A percentile compares a stretch with the other conserved stretches of the same genome.
Evolutionary conservation across 305 asterid genomes (phyloP).

Genomic region (Solanum hybrid): DNA sequence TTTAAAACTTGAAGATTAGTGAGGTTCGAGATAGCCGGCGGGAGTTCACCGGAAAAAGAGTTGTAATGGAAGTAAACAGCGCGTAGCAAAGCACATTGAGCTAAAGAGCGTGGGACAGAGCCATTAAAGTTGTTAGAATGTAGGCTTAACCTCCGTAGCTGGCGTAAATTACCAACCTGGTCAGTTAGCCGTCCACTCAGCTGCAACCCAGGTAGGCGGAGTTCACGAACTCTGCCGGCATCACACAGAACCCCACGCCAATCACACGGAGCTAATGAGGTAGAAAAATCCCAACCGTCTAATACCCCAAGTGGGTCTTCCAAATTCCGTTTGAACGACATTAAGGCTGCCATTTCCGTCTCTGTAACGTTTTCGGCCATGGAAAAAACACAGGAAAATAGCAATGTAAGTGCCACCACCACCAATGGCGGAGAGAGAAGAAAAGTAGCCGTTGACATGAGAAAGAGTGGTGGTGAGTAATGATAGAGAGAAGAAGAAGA

Average conservation of each 20-base stretch:
- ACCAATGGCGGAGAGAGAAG: conserved; percentile 12
- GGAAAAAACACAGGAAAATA: conserved; percentile 14
- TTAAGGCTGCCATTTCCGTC: conserved; percentile 39
- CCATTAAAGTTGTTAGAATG: conserved; percentile 60
- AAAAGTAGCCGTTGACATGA: conserved; percentile 45
- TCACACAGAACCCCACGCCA: conserved; percentile 68
- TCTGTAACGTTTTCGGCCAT: conserved; percentile 11
- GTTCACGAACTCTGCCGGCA: conserved; percentile 48
- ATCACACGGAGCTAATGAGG: conserved; percentile 68
- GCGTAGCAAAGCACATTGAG: conserved; percentile 49
- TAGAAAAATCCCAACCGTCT: conserved; percentile 56
- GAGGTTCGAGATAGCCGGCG: conserved; percentile 40
- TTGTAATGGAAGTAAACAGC: conserved; percentile 62
- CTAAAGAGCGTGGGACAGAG: conserved; percentile 44
- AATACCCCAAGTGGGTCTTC: conserved; percentile 58
- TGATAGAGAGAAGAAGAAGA: not conserved
- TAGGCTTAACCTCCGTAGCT: conserved; percentile 56
- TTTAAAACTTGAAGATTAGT: conserved; percentile 48
- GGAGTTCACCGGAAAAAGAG: conserved; percentile 51
- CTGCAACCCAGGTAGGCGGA: conserved; percentile 56
- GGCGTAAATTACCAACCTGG: conserved; percentile 30
- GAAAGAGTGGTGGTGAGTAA: not conserved
- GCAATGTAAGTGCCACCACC: conserved; percentile 3
- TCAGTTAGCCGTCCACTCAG: conserved; percentile 42
- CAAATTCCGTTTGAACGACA: conserved; percentile 39